These are phyloP conservation scores for Cladosporium sp. DNA, from an alignment of 2,329 filamentous ascomycete genomes.

Conservation along the genomic window DNA sequence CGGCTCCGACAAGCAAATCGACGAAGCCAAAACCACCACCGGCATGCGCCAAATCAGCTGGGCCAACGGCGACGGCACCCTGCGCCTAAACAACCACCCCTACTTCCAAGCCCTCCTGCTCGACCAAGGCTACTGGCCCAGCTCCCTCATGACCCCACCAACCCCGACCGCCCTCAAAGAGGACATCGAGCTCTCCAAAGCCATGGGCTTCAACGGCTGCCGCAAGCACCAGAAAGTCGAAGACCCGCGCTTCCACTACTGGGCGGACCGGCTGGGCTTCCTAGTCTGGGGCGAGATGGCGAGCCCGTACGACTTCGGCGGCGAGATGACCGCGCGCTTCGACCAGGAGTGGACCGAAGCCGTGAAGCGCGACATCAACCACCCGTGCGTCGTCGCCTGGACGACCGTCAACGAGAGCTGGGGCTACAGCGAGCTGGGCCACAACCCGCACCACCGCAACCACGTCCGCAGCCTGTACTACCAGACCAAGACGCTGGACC, in stretches of 20 bases:
- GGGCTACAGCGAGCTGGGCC: conserved; percentile 56
- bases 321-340: conserved; percentile 54
- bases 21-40: conserved; percentile 54
- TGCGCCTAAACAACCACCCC: conserved; percentile 53
- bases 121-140: conserved; percentile 60
- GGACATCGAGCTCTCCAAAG: conserved; percentile 53
- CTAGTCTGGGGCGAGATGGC: conserved; percentile 61
- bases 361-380: conserved; percentile 59
- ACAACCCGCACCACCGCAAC: conserved; percentile 53
- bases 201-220: conserved; percentile 60
- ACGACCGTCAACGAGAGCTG: conserved; percentile 60
- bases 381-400: conserved; percentile 59
- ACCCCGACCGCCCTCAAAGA: conserved; percentile 37
- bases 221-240: conserved; percentile 61
- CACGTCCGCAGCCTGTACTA: conserved; percentile 60
- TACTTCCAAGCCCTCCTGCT: conserved; percentile 56
- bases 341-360: conserved; percentile 59
- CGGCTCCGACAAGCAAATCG: conserved; percentile 36
- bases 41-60: conserved; percentile 58
- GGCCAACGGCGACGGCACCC: conserved; percentile 51
- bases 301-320: conserved; percentile 57
- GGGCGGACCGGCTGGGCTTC: conserved; percentile 55
- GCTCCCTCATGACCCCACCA: conserved; percentile 55
- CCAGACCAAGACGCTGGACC: conserved; percentile 57
- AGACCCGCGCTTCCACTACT: conserved; percentile 55